These are phyloP conservation scores for Acanthamoeba triangularis DNA, from an alignment of 208 protist species.

Conservation along the genomic window DNA sequence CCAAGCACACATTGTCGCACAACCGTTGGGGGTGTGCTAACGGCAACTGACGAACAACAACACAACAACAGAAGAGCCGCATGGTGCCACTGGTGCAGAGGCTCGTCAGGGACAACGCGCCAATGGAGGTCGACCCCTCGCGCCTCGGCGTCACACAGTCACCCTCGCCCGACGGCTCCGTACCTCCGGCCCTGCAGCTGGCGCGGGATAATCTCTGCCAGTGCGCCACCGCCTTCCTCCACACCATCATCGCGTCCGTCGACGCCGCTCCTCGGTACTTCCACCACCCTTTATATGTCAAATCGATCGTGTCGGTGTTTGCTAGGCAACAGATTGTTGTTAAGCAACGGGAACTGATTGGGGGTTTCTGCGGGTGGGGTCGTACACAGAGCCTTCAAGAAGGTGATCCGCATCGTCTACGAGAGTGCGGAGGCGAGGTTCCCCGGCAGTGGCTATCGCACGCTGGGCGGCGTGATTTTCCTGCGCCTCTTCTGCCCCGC, in stretches of 20 bases:
- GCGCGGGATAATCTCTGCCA: background rate
- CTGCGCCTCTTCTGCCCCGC: slow-evolving; percentile 50
- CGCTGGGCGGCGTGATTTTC: slow-evolving; percentile 36
- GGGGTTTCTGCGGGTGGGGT: background rate
- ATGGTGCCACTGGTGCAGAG: background rate
- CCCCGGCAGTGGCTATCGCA: slow-evolving; percentile 32
- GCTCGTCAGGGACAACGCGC: slow-evolving; percentile 12
- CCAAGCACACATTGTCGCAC: no score
- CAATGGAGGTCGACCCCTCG: slow-evolving; percentile 22
- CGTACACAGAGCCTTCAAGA: slow-evolving; percentile 28
- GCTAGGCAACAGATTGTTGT: background rate
- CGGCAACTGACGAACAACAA: no score
- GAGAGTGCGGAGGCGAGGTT: slow-evolving; percentile 38
- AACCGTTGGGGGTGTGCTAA: no score
- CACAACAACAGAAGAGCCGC: background rate
- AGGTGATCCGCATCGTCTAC: slow-evolving; percentile 22
- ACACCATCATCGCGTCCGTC: background rate
- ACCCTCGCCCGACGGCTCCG: background rate
- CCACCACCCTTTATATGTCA: no score
- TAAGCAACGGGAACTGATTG: background rate
- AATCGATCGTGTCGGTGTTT: background rate
- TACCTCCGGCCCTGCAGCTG: background rate
- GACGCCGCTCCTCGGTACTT: slow-evolving; percentile 2
- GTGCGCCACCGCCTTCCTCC: slow-evolving; percentile 14
- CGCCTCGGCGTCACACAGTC: background rate